A percentile compares a stretch with the other conserved stretches of the same genome.
Conservation (phyloP, 257 asterid genomes). For the Solanum virginianum region DNA sequence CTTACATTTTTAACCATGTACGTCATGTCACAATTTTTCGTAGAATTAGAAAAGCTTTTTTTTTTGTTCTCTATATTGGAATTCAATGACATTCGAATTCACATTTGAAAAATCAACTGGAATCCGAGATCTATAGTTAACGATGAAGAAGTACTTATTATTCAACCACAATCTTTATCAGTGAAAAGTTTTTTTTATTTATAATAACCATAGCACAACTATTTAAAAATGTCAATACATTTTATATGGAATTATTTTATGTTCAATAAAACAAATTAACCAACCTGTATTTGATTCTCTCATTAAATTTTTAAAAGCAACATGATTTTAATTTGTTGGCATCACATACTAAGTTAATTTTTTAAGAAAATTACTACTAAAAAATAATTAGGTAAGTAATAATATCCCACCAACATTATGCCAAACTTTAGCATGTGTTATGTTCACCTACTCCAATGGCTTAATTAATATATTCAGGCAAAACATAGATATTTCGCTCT, state of each 20-base stretch:
- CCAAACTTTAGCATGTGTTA: not conserved
- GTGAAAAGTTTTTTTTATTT: too few species aligned
- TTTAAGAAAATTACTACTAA: not conserved
- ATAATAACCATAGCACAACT: not conserved
- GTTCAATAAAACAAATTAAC: not conserved
- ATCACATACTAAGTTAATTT: not conserved
- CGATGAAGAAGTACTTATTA: too few species aligned
- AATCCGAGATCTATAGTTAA: too few species aligned
- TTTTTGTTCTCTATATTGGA: too few species aligned
- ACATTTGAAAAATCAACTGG: too few species aligned
- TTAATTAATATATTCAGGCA: not conserved
- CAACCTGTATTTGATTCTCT: not conserved
- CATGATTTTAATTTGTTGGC: not conserved
- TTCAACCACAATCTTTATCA: too few species aligned
- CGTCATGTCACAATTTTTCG: accelerated
- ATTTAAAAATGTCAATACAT: not conserved
- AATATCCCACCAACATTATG: not conserved
- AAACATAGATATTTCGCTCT: too few species aligned
- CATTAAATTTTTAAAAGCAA: not conserved
- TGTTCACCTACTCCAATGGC: not conserved
- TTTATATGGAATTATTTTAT: not conserved
- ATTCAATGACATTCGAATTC: too few species aligned
- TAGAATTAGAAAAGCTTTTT: accelerated
- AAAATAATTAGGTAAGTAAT: not conserved
- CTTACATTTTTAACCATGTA: not conserved